A percentile compares a stretch with the other conserved stretches of the same genome.
These are phyloP conservation scores for Petunia axillaris DNA, from an alignment of 257 asterid species.

Conservation along the genomic window DNA sequence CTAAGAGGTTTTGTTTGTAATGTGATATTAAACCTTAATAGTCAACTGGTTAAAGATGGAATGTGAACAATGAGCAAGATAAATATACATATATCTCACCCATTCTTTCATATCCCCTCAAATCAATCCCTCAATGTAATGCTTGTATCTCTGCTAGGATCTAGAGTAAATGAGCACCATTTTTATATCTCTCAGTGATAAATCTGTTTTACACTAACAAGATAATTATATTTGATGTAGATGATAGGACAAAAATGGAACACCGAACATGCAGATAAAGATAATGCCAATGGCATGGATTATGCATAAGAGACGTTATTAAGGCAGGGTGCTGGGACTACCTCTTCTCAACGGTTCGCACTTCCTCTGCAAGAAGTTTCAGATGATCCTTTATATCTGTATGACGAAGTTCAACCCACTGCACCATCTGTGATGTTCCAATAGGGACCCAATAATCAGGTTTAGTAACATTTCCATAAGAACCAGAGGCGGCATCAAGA, in stretches of 20 bases:
- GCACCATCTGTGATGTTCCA: constrained; percentile 78
- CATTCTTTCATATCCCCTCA: neutral
- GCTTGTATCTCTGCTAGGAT: neutral
- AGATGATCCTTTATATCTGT: constrained; percentile 49
- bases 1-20: neutral
- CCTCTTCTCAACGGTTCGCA: constrained; percentile 61
- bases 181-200: neutral
- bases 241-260: neutral
- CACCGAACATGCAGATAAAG: constrained; percentile 1
- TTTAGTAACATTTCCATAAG: constrained; percentile 30
- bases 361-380: constrained; percentile 53
- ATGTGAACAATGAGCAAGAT: neutral
- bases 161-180: constrained; percentile 3
- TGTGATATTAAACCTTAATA: neutral
- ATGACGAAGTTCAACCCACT: constrained; percentile 59
- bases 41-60: constrained; percentile 11
- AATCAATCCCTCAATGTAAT: neutral
- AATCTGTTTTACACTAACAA: neutral
- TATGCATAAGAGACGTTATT: neutral
- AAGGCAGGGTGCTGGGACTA: constrained; percentile 31
- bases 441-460: constrained; percentile 51
- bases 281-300: constrained; percentile 7
- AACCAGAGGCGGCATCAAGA: constrained; percentile 38
- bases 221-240: neutral
- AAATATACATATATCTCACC: neutral